These are phyloP conservation scores for Neurospora sp. DNA, from an alignment of 495 filamentous ascomycete genomes.

Conservation along the genomic window DNA sequence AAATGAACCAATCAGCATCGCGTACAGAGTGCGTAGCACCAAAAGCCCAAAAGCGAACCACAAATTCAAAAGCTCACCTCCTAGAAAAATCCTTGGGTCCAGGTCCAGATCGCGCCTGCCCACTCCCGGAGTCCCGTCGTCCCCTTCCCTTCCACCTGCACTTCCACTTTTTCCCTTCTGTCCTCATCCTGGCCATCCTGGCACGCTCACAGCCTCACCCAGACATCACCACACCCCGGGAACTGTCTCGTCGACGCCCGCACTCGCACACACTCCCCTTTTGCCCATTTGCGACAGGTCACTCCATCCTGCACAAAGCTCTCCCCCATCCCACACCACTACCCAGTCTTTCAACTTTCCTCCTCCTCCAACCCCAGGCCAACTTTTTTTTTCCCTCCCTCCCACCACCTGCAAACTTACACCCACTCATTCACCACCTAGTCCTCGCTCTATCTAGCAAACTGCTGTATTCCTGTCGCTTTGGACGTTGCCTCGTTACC, in stretches of 20 bases:
- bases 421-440: not conserved
- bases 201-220: slow-evolving; percentile 1
- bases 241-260: not conserved
- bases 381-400: slow-evolving; percentile 15
- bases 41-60: not conserved
- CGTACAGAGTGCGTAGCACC: not conserved
- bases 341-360: not conserved
- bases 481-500: not conserved
- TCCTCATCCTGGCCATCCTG: not conserved
- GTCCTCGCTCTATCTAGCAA: not conserved
- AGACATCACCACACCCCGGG: slow-evolving; percentile 6
- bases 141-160: not conserved
- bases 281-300: slow-evolving; percentile 10
- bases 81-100: not conserved
- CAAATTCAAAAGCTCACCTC: not conserved
- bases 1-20: not conserved
- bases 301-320: slow-evolving; percentile 12
- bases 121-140: not conserved
- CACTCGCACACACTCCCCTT: not conserved
- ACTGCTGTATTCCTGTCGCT: not conserved
- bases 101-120: not conserved
- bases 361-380: slow-evolving; percentile 25
- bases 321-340: slow-evolving; percentile 16
- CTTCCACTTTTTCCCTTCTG: not conserved
- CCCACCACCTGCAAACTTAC: not conserved